These are phyloP conservation scores for Blastobotrys illinoisensis DNA, from an alignment of 1,139 yeast genomes.

Conservation along the genomic window DNA sequence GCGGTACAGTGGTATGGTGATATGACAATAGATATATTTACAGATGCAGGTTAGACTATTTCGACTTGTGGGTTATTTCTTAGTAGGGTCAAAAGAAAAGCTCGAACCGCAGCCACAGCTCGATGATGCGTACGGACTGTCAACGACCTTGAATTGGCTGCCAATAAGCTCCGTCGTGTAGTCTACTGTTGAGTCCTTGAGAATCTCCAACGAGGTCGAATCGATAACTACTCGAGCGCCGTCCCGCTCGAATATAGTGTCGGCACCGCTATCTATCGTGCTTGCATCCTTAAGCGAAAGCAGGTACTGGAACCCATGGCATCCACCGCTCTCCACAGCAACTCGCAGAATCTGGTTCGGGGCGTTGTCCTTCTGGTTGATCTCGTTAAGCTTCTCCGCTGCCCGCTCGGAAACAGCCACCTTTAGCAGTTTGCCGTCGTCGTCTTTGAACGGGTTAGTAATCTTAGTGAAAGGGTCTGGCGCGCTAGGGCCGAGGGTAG, in stretches of 20 bases:
- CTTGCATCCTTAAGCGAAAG: conserved; percentile 53
- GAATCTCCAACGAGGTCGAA: conserved; percentile 69
- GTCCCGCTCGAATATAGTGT: conserved; percentile 56
- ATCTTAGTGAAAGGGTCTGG: conserved; percentile 21
- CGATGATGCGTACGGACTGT: conserved; percentile 84
- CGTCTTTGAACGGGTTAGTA: conserved; percentile 30
- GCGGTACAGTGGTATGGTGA: too few relatives aligned
- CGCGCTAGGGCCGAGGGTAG: conserved; percentile 19
- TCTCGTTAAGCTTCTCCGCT: conserved; percentile 47
- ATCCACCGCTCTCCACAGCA: conserved; percentile 95
- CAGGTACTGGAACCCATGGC: conserved; percentile 94
- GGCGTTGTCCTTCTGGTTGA: conserved; percentile 54
- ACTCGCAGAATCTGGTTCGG: conserved; percentile 63
- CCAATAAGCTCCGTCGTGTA: conserved; percentile 93
- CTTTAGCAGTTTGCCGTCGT: conserved; percentile 31
- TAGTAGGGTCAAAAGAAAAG: conserved; percentile 80
- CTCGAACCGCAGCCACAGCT: conserved; percentile 98
- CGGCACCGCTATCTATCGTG: conserved; percentile 39
- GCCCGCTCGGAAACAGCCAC: conserved; percentile 44
- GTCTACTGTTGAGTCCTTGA: conserved; percentile 83
- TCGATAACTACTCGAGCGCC: conserved; percentile 74
- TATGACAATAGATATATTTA: background rate
- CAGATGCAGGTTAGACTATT: background rate
- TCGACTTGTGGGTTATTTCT: conserved; percentile 32
- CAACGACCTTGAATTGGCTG: conserved; percentile 84